A percentile compares a stretch with the other conserved stretches of the same genome.
Evolutionary conservation across 2,329 filamentous ascomycete species (phyloP).

Genomic region (Monosporascus sp.): DNA sequence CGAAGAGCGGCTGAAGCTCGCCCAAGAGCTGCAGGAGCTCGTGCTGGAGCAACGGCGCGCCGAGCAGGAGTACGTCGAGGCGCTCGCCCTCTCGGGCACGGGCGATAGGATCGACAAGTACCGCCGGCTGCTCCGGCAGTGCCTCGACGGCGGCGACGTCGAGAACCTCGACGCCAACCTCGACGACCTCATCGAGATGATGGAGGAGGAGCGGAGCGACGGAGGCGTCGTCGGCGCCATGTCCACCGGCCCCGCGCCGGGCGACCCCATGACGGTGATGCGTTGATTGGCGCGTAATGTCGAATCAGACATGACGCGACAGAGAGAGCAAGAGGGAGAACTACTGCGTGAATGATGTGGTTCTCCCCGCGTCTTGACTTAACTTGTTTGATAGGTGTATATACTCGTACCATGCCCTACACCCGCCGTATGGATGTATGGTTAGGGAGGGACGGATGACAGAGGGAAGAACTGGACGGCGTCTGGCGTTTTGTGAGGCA

Average conservation of each 20-base stretch:
- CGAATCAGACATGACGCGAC: no score
- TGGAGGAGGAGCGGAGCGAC: constrained; percentile 56
- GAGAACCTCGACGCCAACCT: constrained; percentile 64
- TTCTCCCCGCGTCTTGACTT: no score
- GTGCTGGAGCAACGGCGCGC: constrained; percentile 56
- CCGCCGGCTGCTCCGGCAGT: constrained; percentile 61
- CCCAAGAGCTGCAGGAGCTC: constrained; percentile 50
- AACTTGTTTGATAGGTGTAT: no score
- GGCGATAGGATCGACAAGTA: constrained; percentile 72
- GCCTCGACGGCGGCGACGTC: constrained; percentile 60
- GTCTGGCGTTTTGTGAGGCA: no score
- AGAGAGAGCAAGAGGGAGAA: no score
- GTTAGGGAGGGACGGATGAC: no score
- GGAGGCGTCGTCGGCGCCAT: constrained; percentile 18
- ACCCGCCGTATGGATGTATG: no score
- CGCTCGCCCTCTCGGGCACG: constrained; percentile 62
- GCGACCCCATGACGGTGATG: neutral
- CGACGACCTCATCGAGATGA: constrained; percentile 56
- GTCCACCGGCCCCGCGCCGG: neutral
- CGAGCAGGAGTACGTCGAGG: constrained; percentile 64
- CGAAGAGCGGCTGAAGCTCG: constrained; percentile 53
- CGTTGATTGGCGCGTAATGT: neutral
- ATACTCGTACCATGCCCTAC: no score
- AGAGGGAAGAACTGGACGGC: no score
- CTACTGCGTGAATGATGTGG: no score